Percentiles rank a stretch among this genome's conserved stretches.
phyloP scores from a whole-genome alignment of 2,329 filamentous ascomycete genomes.

The Apiospora malaysiana region DNA sequence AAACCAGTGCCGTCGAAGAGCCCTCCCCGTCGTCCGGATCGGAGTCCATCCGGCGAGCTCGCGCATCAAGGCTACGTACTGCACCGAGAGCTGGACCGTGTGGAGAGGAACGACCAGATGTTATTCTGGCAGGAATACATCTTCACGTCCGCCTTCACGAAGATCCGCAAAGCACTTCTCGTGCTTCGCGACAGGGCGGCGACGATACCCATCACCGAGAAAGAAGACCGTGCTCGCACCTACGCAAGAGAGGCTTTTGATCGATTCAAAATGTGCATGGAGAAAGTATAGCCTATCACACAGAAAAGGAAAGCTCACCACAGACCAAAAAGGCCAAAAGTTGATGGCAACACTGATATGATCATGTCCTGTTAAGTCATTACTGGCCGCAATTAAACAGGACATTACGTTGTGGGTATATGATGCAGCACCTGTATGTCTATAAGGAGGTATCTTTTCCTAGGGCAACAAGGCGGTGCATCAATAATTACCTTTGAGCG shows the following conservation, averaged over 20 bases:
- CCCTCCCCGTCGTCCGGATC: neutral
- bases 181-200: neutral
- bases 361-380: neutral
- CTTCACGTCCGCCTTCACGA: neutral
- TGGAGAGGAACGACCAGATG: conserved; percentile 2
- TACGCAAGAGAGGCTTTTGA: conserved; percentile 9
- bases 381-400: neutral
- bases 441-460: neutral
- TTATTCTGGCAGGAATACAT: neutral
- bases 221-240: neutral
- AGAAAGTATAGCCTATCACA: conserved; percentile 4
- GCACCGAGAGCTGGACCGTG: conserved; percentile 10
- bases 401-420: neutral
- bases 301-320: neutral
- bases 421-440: neutral
- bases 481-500: neutral
- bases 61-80: neutral
- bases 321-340: neutral
- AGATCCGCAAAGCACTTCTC: conserved; percentile 1
- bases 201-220: neutral
- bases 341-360: neutral
- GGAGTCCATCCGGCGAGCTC: neutral
- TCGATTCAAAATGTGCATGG: conserved; percentile 9
- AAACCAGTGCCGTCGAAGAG: neutral
- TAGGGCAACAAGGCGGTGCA: neutral